Evolutionary conservation across 2,329 filamentous ascomycete genomes (phyloP).

Genomic region (Monosporascus sp.): DNA sequence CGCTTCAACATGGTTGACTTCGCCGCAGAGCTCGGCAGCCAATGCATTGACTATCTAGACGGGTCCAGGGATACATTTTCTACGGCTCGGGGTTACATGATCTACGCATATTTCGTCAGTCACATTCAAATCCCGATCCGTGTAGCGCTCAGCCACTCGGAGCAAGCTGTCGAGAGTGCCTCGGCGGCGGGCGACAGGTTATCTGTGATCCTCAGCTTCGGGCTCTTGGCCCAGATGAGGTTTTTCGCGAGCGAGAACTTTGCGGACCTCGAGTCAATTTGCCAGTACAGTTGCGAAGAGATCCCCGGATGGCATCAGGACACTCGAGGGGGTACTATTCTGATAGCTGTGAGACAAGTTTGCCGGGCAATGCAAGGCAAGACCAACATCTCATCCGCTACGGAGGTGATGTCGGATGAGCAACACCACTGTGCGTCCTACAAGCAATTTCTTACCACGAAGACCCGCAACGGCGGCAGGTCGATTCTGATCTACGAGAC

Average conservation of each 20-base stretch:
- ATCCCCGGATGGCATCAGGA: conserved; percentile 68
- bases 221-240: conserved; percentile 59
- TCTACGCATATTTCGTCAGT: conserved; percentile 65
- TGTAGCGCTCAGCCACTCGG: conserved; percentile 53
- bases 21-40: conserved; percentile 58
- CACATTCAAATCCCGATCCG: conserved; percentile 62
- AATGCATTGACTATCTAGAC: conserved; percentile 60
- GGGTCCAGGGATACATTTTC: conserved; percentile 60
- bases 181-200: conserved; percentile 65
- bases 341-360: conserved; percentile 62
- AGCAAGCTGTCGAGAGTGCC: conserved; percentile 61
- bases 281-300: conserved; percentile 68
- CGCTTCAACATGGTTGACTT: conserved; percentile 68
- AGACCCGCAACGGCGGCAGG: conserved; percentile 54
- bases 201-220: conserved; percentile 66
- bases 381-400: conserved; percentile 47
- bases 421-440: conserved; percentile 56
- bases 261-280: conserved; percentile 64
- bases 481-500: conserved; percentile 65
- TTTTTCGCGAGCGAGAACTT: conserved; percentile 67
- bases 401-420: conserved; percentile 61
- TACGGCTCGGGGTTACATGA: conserved; percentile 61
- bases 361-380: conserved; percentile 71
- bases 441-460: conserved; percentile 52
- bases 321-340: conserved; percentile 63